Percentiles rank a stretch among this genome's conserved stretches.
phyloP scores from a whole-genome alignment of 208 protist species.

The Trypanosomatidae sp. region DNA sequence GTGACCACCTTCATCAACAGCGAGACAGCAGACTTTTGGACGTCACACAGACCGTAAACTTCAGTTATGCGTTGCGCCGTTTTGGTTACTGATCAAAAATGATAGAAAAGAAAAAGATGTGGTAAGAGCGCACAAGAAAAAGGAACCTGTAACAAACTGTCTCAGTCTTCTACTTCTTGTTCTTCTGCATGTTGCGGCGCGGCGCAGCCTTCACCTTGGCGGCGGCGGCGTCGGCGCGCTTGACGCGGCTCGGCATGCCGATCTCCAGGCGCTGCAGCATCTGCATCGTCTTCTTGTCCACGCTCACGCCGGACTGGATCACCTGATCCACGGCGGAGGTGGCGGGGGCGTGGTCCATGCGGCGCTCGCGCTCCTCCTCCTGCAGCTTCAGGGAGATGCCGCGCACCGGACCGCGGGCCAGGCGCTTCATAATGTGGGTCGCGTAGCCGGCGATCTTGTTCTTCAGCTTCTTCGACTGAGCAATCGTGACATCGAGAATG shows the following conservation, averaged over 20 bases:
- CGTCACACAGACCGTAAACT: no score
- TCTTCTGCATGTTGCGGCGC: conserved; percentile 98
- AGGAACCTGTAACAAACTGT: background rate
- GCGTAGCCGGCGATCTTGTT: conserved; percentile 99
- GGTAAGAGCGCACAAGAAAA: no score
- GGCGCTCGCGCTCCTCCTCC: conserved; percentile 99
- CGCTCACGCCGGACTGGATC: conserved; percentile 85
- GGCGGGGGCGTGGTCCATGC: conserved; percentile 99
- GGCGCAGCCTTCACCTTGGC: conserved; percentile 99
- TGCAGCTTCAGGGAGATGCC: conserved; percentile 99
- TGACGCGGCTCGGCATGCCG: conserved; percentile 79
- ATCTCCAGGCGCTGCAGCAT: conserved; percentile 90
- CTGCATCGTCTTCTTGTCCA: conserved; percentile 85
- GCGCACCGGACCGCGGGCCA: conserved; percentile 97
- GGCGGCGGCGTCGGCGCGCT: conserved; percentile 58
- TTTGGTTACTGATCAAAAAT: no score
- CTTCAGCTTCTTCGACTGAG: conserved; percentile 99
- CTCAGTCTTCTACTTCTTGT: conserved; percentile 38
- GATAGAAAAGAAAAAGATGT: no score
- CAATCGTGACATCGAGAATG: conserved; percentile 97
- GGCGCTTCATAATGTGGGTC: conserved; percentile 99
- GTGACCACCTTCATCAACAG: no score
- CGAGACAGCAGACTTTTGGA: no score
- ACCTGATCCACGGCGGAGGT: conserved; percentile 84
- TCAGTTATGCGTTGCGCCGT: no score